Base-by-base conservation (phyloP, 331 rosid species). In the Quercus phellos region DNA sequence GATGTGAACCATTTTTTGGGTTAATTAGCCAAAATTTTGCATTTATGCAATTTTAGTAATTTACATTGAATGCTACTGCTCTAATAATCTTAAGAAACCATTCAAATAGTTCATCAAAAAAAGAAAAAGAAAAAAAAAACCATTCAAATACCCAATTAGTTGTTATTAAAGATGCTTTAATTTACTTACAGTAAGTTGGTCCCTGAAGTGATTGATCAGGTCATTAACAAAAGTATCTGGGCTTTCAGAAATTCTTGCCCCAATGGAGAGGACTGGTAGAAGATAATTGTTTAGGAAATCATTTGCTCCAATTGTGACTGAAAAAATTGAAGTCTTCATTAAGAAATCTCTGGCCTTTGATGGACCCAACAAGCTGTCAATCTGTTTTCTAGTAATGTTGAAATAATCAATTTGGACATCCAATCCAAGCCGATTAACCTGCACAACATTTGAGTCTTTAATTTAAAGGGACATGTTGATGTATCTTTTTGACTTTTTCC, bases 341-440 rank as follows among this genome's bases (percentile, higher is more conserved):
- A 95, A 59, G 75, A 74, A 85, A 1, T 88, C 91, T 69, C 80
- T 88, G 1, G 99, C 97, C 61, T 91, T 76, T 4, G 90, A 77
- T 74, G 81, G 54, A 42, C 98, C 97, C 75, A 92, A 27, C 70
- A 92, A 50, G 63, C 93, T 78, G 75, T 90, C 90, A 42, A 92
- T 61, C 82, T 91, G 79, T 80, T 85, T 92, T 67, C 98, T 90
- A 68, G 99, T 95, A 54, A 81, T 38, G 84, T 85, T 89, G 89
- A 84, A 95, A 77, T 87, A 92, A 81, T 95, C 99, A 71, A 95
- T 79, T 67, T 95, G 99, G 75, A 92, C 17, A 68, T 95, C 98
- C 98, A 95, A 76, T 81, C 99, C 98, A 68, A 95, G 56, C 78
- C 98, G 81, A 78, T 94, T 94, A 64, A 95, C 91, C 99, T 92